Conservation (phyloP, 768 basidiomycete species). For the Suillus ampliporus region DNA sequence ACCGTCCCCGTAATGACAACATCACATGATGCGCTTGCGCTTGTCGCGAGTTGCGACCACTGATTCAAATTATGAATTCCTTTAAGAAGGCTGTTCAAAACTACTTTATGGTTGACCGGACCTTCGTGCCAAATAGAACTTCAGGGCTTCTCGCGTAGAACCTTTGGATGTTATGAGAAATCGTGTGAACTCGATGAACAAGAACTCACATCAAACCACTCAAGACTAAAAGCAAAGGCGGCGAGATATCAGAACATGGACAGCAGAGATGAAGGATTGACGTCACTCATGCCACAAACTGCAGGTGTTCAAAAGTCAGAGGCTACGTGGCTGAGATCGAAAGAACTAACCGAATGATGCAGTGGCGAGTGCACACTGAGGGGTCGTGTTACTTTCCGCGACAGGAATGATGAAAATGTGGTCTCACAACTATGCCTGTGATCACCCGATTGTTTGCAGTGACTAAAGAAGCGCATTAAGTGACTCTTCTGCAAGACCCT, state of each 20-base stretch:
- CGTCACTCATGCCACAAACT: constrained; percentile 25
- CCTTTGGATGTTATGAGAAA: constrained; percentile 9
- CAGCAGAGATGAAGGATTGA: neutral
- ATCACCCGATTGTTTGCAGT: constrained; percentile 22
- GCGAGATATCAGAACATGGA: neutral
- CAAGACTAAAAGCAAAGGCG: neutral
- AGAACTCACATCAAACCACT: constrained; percentile 5
- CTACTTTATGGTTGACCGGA: neutral
- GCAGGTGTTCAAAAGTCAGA: neutral
- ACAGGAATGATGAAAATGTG: neutral
- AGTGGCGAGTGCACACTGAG: constrained; percentile 10
- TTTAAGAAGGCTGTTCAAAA: no score
- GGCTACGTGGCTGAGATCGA: constrained; percentile 9
- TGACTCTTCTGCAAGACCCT: neutral
- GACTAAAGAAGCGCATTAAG: constrained; percentile 15
- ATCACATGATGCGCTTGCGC: constrained; percentile 26
- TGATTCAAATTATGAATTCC: neutral
- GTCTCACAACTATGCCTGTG: constrained; percentile 5
- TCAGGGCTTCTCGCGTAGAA: constrained; percentile 13
- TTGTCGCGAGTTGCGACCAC: constrained; percentile 14
- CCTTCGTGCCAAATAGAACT: constrained; percentile 13
- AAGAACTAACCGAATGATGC: constrained; percentile 16
- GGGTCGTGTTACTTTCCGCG: neutral
- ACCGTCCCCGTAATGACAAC: constrained; percentile 22
- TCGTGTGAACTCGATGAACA: neutral